Conservation (phyloP, 73 alveolate genomes). For the Tetrahymena borealis region DNA sequence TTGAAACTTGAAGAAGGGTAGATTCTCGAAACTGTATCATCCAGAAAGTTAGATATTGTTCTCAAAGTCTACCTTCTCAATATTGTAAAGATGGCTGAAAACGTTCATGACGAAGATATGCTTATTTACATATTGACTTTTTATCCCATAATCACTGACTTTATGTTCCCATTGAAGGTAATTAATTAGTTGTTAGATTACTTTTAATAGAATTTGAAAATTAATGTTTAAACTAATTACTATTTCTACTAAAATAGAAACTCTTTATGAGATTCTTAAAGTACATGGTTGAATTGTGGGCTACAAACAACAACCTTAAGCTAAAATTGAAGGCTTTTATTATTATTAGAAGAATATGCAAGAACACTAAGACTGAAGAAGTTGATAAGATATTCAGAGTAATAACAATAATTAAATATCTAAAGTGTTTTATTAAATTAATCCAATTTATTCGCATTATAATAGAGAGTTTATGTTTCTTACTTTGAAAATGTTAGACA, state of each 20-base stretch:
- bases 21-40: not conserved
- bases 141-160: not conserved
- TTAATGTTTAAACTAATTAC: not conserved
- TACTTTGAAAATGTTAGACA: not conserved
- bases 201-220: too few species aligned
- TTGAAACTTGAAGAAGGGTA: not conserved
- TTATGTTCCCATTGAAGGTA: not conserved
- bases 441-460: not conserved
- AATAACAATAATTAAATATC: not conserved
- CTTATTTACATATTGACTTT: not conserved
- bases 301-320: not conserved
- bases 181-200: not conserved
- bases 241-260: not conserved
- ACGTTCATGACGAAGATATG: not conserved
- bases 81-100: not conserved
- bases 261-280: not conserved
- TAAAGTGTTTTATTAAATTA: not conserved
- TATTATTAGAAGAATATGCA: not conserved
- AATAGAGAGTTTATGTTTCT: not conserved
- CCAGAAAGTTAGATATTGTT: not conserved
- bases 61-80: not conserved
- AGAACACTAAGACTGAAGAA: not conserved
- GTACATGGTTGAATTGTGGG: not conserved
- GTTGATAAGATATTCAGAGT: not conserved
- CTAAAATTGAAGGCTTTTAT: not conserved